Base-by-base conservation (phyloP, 164 flowering plant species). In the Akebia trifoliata region DNA sequence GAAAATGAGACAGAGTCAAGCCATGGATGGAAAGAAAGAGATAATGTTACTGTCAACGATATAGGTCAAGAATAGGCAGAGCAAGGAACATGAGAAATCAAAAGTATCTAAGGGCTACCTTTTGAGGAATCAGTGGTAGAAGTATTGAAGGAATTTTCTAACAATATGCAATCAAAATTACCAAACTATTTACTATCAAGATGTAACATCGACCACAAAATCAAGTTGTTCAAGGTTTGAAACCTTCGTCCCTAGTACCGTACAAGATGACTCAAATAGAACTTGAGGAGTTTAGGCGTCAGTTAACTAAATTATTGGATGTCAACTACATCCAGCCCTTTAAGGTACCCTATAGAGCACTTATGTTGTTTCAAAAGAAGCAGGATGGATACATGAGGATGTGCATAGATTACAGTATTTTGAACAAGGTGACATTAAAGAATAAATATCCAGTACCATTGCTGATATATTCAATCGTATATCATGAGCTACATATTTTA, bases 381-480 rank as follows among this genome's bases (percentile, higher is more conserved):
- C n/a, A n/a, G n/a, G n/a, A n/a, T n/a, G n/a, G n/a, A n/a, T n/a
- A n/a, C n/a, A n/a, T n/a, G n/a, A n/a, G n/a, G 42, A 6, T 67
- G 39, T 67, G 59, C 21, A 30, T 61, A 0, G 63, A 62, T 20
- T 67, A 63, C 17, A 35, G 18, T 4, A 52, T 50, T 0, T 35
- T 39, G 43, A 39, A 39, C 15, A 39, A 39, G 37, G 7, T 34
- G 7, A 39, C 43, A 0, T 17, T 39, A 7, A 39, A 39, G 43
- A 39, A 58, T 44, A 58, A 55, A 35, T 62, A 62, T 32, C 72
- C 60, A 8, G 8, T 67, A 2, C 43, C 42, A 0, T 4, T 68
- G 67, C 8, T 0, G 51, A 60, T 14, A 11, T 57, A 25, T 61
- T 56, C 8, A 47, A 67, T 11, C 10, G n/a, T 0, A 18, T 67